Evolutionary conservation across 495 filamentous ascomycete species (phyloP), one percentile per base, ranked within the genome.

Genomic region (Hyaloscypha variabilis): DNA sequence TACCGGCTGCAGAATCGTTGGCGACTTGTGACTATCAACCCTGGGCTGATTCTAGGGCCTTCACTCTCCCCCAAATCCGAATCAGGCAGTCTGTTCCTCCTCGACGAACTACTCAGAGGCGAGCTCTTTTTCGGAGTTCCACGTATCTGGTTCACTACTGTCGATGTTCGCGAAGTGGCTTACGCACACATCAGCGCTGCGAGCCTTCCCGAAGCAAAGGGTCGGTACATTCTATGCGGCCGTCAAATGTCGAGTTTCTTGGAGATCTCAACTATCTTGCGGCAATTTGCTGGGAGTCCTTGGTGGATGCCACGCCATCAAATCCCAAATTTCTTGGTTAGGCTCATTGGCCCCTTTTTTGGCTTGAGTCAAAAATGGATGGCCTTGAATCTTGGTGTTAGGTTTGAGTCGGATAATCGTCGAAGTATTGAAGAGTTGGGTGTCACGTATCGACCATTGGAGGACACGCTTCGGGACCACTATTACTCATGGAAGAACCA

Each of bases 11-110:
- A 56, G 53, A 36, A 6, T 58, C 62, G 67, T 28, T 71, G 69
- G 69, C 58, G 62, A 6, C 29, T 71, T 5, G 66, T 71, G n/a
- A 62, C 62, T 8, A 71, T 71, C 30, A 71, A 71, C 29, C 66
- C 66, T 2, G 69, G 69, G 1, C 57, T 71, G n/a, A 66, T 71
- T 24, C 39, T 71, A 2, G 69, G 69, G 2, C 69, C 67, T 17
- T 71, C 69, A 1, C 34, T 71, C 42, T 69, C 69, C 10, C 52
- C 46, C 30, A 28, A 63, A 19, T 71, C 69, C 0, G 67, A 69
- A 50, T 71, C 69, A n/a, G 69, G 69, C 36, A 69, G 66, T 42
- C 59, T 71, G 31, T 69, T 59, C 14, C 28, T 69, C 21, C 39
- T 71, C 49, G 69, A 71, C 10, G 58, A 71, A 62, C 65, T 26